Conservation (phyloP, 1,284 basidiomycete genomes). For the Porogramme epimiltina region DNA sequence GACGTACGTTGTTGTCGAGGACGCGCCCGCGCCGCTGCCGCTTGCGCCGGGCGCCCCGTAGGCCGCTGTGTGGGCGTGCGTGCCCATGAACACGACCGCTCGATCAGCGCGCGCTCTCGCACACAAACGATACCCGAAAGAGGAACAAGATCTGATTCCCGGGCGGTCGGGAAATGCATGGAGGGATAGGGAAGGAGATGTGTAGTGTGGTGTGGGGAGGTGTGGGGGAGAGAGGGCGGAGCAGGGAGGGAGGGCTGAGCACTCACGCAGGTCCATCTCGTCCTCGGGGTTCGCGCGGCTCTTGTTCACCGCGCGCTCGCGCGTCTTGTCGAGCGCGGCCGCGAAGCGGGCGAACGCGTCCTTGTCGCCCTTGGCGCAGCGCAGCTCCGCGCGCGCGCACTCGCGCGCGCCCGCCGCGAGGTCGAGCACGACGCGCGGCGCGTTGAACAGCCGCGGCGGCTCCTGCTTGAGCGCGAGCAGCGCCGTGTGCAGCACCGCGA, state of each 20-base stretch:
- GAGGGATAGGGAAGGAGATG: neutral
- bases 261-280: slow-evolving; percentile 67
- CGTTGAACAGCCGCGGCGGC: slow-evolving; percentile 56
- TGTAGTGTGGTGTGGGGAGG: no score
- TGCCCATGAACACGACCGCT: neutral
- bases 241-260: neutral
- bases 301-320: slow-evolving; percentile 76
- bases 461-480: slow-evolving; percentile 72
- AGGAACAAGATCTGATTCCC: no score
- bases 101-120: neutral
- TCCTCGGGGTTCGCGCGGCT: slow-evolving; percentile 53
- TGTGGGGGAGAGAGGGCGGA: no score
- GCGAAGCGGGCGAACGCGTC: slow-evolving; percentile 72
- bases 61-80: slow-evolving; percentile 6
- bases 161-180: neutral
- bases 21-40: slow-evolving; percentile 43
- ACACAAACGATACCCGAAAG: no score
- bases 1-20: slow-evolving; percentile 37
- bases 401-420: slow-evolving; percentile 60
- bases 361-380: slow-evolving; percentile 54
- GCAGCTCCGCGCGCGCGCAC: slow-evolving; percentile 59
- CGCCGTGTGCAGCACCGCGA: slow-evolving; percentile 61
- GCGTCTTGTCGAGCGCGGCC: slow-evolving; percentile 69
- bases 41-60: slow-evolving; percentile 40
- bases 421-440: slow-evolving; percentile 68